Evolutionary conservation across 352 stramenopile species (phyloP), one percentile per base, ranked within the genome.

Genomic region (Pythium aristosporum): DNA sequence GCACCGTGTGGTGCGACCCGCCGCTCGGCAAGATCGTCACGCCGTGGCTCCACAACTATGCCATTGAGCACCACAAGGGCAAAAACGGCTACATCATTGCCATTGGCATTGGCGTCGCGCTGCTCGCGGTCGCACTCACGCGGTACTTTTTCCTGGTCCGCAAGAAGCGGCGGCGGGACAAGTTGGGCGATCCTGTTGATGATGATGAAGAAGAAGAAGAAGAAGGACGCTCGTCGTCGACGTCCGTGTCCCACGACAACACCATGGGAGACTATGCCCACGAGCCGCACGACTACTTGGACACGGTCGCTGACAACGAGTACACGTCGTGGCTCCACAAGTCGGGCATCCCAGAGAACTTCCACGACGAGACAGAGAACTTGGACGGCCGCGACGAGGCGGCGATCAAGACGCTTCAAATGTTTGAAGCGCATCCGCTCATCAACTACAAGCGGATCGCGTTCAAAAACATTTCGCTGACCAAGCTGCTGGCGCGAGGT

Each of bases 341-440:
- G 30, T 63, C 53, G 18, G 62, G 62, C 37, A 44, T 63, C 7
- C 54, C 54, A 1, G 53, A 59, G 47, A 53, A 13, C 25, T 58
- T 63, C 46, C 54, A 69, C 25, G 62, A 69, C 28, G 44, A 63
- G 13, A 57, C 53, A 5, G 61, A 68, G 52, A 43, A 70, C 30
- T 53, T 79, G 39, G 71, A 68, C n/a, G 62, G 67, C 30, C 63
- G 81, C 48, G 84, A 87, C 42, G 77, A 80, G 23, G 77, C 67
- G 37, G 76, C 75, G 41, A 76, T 86, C 49, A 75, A 69, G 32
- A 87, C 73, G 44, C 85, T 89, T 18, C 77, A 77, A 50, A 43
- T 87, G 34, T 89, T 89, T 61, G 77, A 89, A 54, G 79, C 72
- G 25, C 78, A 89, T 48, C 74, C 76, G 42, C 75, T 82, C 53